Conservation (phyloP, 2,329 filamentous ascomycete species). For the Paraphaeosphaeria minitans region DNA sequence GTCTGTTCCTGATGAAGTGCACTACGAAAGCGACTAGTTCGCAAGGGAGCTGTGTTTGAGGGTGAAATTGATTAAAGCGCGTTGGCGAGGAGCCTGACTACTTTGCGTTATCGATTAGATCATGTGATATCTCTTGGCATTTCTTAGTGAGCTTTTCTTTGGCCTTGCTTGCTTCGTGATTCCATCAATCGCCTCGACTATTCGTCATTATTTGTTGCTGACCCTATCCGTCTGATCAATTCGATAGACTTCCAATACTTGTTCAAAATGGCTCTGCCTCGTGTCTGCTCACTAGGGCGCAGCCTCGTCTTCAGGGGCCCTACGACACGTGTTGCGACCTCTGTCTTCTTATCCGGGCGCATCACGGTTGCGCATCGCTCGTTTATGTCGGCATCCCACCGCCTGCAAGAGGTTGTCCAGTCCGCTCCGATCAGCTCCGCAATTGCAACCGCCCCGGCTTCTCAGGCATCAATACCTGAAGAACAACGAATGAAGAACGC, state of each 20-base stretch:
- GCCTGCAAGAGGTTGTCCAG: slow-evolving; percentile 13
- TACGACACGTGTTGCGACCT: slow-evolving; percentile 17
- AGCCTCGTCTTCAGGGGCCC: slow-evolving; percentile 19
- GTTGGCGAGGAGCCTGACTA: too few relatives aligned
- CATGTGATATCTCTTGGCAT: slow-evolving; percentile 3
- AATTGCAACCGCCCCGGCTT: not conserved
- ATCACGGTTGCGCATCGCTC: slow-evolving; percentile 17
- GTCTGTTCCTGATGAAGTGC: not conserved
- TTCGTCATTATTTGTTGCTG: not conserved
- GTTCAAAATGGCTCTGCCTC: slow-evolving; percentile 23
- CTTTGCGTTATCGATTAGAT: slow-evolving; percentile 7
- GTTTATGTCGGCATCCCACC: slow-evolving; percentile 18
- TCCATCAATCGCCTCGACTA: not conserved
- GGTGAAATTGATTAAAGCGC: too few relatives aligned
- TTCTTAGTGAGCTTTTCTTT: slow-evolving; percentile 4
- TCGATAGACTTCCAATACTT: not conserved
- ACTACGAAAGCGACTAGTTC: not conserved
- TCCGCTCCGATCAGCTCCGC: not conserved
- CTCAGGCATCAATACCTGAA: not conserved
- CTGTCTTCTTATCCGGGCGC: slow-evolving; percentile 17
- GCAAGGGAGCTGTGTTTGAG: not conserved
- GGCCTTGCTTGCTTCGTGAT: not conserved
- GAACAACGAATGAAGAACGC: slow-evolving; percentile 9
- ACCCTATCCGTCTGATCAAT: not conserved
- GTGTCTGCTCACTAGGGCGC: slow-evolving; percentile 17